Evolutionary conservation across 208 protist genomes (phyloP).

Genomic region (Entamoeba invadens): DNA sequence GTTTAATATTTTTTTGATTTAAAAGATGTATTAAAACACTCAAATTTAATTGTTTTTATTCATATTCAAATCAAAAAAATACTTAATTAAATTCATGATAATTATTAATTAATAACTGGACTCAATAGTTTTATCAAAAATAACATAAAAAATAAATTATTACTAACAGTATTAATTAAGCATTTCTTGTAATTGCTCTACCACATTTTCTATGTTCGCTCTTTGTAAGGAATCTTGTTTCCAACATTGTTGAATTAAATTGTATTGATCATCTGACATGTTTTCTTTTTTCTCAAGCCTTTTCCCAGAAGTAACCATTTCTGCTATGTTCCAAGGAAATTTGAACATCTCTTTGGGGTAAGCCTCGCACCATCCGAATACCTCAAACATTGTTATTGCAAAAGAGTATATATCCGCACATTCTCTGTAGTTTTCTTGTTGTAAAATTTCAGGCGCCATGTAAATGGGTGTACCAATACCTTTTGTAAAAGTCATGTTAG

Average conservation of each 20-base stretch:
- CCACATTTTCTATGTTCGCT: background rate
- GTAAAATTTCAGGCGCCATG: slow-evolving; percentile 39
- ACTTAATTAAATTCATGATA: too few species aligned
- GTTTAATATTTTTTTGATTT: too few species aligned
- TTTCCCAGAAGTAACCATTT: background rate
- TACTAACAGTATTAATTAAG: too few species aligned
- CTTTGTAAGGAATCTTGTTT: background rate
- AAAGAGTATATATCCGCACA: slow-evolving; percentile 44
- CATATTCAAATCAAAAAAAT: too few species aligned
- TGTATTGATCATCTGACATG: background rate
- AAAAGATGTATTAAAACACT: too few species aligned
- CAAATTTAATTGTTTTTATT: too few species aligned
- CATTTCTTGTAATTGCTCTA: background rate
- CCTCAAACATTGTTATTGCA: slow-evolving; percentile 40
- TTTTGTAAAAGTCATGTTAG: background rate
- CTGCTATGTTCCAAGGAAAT: background rate
- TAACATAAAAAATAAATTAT: too few species aligned
- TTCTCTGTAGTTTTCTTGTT: slow-evolving; percentile 22
- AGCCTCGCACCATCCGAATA: slow-evolving; percentile 26
- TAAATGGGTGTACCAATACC: slow-evolving; percentile 18
- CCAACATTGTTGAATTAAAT: background rate
- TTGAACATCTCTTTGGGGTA: background rate
- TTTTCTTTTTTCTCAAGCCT: background rate
- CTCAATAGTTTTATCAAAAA: too few species aligned
- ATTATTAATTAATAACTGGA: too few species aligned